These are phyloP conservation scores for Myotisia sp. DNA, from an alignment of 2,329 filamentous ascomycete genomes.

Conservation along the genomic window DNA sequence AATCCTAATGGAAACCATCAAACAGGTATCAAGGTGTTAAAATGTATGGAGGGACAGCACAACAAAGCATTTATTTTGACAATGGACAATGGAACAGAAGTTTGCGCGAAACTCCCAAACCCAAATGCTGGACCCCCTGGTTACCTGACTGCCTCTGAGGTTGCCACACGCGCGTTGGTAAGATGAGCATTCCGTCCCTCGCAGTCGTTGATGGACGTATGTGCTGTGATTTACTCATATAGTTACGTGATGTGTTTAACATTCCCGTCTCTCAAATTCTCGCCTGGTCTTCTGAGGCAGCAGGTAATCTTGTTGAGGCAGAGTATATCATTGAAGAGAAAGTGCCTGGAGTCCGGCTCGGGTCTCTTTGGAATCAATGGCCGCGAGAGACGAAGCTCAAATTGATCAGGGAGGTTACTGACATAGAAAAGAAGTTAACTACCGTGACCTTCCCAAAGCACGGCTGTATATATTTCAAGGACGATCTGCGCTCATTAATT, in stretches of 20 bases:
- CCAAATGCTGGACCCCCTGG: conserved; percentile 17
- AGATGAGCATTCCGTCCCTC: conserved; percentile 3
- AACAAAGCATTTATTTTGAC: conserved; percentile 25
- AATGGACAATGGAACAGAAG: conserved; percentile 16
- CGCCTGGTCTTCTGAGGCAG: conserved; percentile 9
- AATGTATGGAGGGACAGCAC: conserved; percentile 21
- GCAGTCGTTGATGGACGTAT: not conserved
- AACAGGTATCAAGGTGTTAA: conserved; percentile 18
- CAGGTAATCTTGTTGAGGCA: conserved; percentile 11
- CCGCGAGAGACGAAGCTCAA: conserved; percentile 13
- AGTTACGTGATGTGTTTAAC: conserved; percentile 9
- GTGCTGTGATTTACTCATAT: not conserved
- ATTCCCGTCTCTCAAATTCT: conserved; percentile 11
- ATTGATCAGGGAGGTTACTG: conserved; percentile 7
- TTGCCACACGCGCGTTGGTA: conserved; percentile 18
- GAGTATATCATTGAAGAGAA: conserved; percentile 19
- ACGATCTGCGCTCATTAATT: not conserved
- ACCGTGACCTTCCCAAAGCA: conserved; percentile 4
- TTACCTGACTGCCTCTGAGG: conserved; percentile 14
- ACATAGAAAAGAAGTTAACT: conserved; percentile 6
- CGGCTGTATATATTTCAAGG: conserved; percentile 9
- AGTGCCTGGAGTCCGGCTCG: conserved; percentile 10
- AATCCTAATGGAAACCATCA: not conserved
- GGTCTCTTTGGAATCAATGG: conserved; percentile 6
- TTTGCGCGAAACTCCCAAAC: conserved; percentile 19